Base-by-base conservation (phyloP, 257 asterid species). In the Ehretia macrophylla region DNA sequence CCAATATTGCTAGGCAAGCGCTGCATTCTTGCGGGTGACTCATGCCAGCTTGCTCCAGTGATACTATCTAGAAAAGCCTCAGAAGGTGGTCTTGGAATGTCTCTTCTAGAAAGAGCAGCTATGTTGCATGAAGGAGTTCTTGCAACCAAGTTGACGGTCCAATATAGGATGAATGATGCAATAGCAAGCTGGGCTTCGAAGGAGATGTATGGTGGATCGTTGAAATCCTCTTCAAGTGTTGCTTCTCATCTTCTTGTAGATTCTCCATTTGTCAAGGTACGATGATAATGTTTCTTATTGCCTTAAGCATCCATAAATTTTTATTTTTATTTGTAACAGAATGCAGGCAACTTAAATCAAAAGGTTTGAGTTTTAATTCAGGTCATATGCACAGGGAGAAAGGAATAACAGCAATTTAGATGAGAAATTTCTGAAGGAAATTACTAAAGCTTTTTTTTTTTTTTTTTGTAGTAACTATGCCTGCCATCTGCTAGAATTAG, bases 171-270 rank as follows among this genome's bases (percentile, higher is more conserved):
- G 98, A 81, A 91, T 40, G 78, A 88, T 66, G 88, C 95, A 38
- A 91, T 91, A 63, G 94, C 98, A 53, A 82, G 93, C 79, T 91
- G 98, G 98, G 98, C 95, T 68, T 91, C 98, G 23, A 91, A 88
- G 77, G 98, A 91, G 81, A 91, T 91, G 98, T 91, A 91, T 70
- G 77, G 73, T 65, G 98, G 95, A 59, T 60, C 70, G 40, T 69
- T 91, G 72, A 66, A 77, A 67, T 91, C 98, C 53, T 80, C 94
- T 59, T 66, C 89, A 52, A 53, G 66, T 37, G 97, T 91, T 61
- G 65, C 85, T 70, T 81, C 85, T 73, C 98, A 91, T 79, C 89
- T 91, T 62, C 97, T 91, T 62, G 79, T 87, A 8, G 96, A 88
- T 82, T 88, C 95, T 64, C 97, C 97, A 27, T 79, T 77, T 78